A percentile compares a stretch with the other conserved stretches of the same genome.
Conservation (phyloP, 2,329 filamentous ascomycete genomes). For the Xylariaceae sp. region DNA sequence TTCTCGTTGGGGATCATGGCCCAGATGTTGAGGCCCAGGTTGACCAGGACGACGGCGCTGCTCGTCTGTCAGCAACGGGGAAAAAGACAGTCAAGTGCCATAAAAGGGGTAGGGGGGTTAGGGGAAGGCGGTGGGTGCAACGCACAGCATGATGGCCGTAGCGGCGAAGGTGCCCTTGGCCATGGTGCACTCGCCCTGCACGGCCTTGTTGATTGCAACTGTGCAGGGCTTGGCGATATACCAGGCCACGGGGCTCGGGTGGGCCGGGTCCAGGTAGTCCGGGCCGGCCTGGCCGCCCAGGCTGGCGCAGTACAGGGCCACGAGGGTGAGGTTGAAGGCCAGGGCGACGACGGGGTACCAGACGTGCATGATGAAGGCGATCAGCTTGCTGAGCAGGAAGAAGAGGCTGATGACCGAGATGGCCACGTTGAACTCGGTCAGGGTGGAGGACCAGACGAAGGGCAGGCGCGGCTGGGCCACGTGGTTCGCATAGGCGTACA, state of each 20-base stretch:
- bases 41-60: slow-evolving; percentile 54
- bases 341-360: slow-evolving; percentile 60
- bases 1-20: slow-evolving; percentile 49
- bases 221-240: slow-evolving; percentile 66
- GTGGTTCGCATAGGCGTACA: slow-evolving; percentile 70
- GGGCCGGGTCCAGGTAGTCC: slow-evolving; percentile 59
- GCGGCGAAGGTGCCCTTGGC: slow-evolving; percentile 61
- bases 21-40: slow-evolving; percentile 52
- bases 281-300: slow-evolving; percentile 65
- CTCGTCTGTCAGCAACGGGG: slow-evolving; percentile 5
- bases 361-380: slow-evolving; percentile 62
- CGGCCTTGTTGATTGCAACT: slow-evolving; percentile 46
- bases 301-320: slow-evolving; percentile 57
- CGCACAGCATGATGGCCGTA: slow-evolving; percentile 62
- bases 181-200: slow-evolving; percentile 54
- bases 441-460: slow-evolving; percentile 66
- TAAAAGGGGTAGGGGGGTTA: neutral
- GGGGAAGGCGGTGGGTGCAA: neutral
- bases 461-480: slow-evolving; percentile 53
- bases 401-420: slow-evolving; percentile 71
- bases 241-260: slow-evolving; percentile 60
- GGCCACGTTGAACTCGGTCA: slow-evolving; percentile 69
- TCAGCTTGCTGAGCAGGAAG: slow-evolving; percentile 62
- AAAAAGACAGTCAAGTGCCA: neutral
- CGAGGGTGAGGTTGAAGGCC: slow-evolving; percentile 48